Conservation (phyloP, 2,329 filamentous ascomycete species). For the Colletotrichum kahawae region DNA sequence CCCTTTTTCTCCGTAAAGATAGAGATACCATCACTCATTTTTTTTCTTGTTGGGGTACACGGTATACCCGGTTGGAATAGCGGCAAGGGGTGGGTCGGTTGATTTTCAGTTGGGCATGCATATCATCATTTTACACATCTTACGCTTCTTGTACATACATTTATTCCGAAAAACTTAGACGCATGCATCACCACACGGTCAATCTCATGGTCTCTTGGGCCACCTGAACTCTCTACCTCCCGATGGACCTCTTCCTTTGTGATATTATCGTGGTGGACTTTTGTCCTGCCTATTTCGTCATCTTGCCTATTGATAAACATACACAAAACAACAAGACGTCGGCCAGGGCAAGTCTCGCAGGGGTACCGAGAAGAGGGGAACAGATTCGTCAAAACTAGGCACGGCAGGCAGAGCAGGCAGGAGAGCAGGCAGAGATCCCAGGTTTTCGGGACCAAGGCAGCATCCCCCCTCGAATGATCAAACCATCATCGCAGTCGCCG, state of each 20-base stretch:
- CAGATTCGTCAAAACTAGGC: neutral
- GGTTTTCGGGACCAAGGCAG: constrained; percentile 11
- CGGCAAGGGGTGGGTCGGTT: neutral
- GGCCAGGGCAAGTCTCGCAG: neutral
- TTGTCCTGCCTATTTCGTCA: neutral
- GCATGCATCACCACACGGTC: neutral
- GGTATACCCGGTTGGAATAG: neutral
- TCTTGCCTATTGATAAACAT: neutral
- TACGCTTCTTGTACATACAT: constrained; percentile 8
- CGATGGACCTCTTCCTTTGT: neutral
- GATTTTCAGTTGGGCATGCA: neutral
- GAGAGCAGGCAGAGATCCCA: neutral
- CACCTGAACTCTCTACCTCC: neutral
- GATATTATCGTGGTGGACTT: neutral
- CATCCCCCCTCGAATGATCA: neutral
- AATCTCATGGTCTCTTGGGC: neutral
- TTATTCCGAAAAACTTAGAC: neutral
- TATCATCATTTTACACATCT: neutral
- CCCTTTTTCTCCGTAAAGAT: neutral
- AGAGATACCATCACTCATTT: constrained; percentile 13
- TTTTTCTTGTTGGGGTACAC: neutral
- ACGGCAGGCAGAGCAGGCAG: neutral
- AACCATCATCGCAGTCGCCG: neutral
- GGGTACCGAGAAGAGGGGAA: neutral
- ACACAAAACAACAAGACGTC: neutral